These are phyloP conservation scores for Cryptosporidium viatorum DNA, from an alignment of 169 alveolate genomes.

Conservation along the genomic window DNA sequence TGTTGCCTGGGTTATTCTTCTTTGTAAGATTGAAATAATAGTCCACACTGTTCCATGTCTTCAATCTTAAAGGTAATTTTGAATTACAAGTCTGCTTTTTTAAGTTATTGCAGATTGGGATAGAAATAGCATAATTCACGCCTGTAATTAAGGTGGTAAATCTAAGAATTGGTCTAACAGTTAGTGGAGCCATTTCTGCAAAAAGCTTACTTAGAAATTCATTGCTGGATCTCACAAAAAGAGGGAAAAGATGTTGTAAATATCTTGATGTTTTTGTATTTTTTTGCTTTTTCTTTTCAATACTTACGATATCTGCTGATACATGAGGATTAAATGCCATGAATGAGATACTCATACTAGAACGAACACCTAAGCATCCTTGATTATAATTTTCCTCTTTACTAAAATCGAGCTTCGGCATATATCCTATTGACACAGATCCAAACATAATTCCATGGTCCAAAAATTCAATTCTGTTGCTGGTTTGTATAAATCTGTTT, in stretches of 20 bases:
- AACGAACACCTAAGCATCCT: slow-evolving; percentile 7
- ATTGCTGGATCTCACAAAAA: slow-evolving; percentile 49
- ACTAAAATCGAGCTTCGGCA: background rate
- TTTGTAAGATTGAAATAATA: slow-evolving; percentile 5
- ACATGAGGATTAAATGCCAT: slow-evolving; percentile 65
- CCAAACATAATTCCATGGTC: slow-evolving; percentile 73
- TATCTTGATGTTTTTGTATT: slow-evolving; percentile 55
- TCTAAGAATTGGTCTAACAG: slow-evolving; percentile 57
- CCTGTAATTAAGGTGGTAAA: slow-evolving; percentile 37
- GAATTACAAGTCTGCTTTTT: background rate
- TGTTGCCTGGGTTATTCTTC: background rate
- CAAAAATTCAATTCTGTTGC: slow-evolving; percentile 29
- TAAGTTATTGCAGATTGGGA: slow-evolving; percentile 3
- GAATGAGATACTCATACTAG: slow-evolving; percentile 29
- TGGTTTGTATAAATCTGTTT: slow-evolving; percentile 36
- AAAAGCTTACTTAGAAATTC: slow-evolving; percentile 39
- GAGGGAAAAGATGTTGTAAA: slow-evolving; percentile 59
- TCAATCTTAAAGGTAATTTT: background rate
- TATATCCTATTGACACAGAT: slow-evolving; percentile 26
- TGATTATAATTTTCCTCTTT: background rate
- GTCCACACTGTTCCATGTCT: slow-evolving; percentile 25
- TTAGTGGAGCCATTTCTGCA: slow-evolving; percentile 52
- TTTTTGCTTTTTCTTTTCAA: slow-evolving; percentile 59
- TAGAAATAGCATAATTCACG: slow-evolving; percentile 45
- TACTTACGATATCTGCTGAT: slow-evolving; percentile 53